Percentiles rank a stretch among this genome's conserved stretches.
These are phyloP conservation scores for Salix suchowensis DNA, from an alignment of 345 rosid species.

Conservation along the genomic window DNA sequence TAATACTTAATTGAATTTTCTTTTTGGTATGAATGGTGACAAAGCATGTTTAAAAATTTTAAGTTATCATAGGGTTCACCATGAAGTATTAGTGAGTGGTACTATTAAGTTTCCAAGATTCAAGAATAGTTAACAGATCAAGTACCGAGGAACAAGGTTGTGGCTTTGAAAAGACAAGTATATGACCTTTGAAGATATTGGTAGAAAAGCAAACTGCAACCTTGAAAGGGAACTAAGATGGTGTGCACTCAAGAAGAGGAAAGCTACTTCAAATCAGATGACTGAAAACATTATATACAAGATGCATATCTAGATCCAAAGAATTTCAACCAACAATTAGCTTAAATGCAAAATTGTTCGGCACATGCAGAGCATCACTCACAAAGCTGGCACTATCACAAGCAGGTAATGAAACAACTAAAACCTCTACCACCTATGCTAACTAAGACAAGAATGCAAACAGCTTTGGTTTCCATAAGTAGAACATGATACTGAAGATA, in stretches of 20 bases:
- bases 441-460: background rate
- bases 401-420: background rate
- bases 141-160: background rate
- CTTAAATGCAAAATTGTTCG: background rate
- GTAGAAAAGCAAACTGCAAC: background rate
- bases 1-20: background rate
- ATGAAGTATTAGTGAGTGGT: background rate
- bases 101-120: background rate
- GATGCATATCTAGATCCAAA: background rate
- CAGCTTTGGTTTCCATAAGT: background rate
- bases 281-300: background rate
- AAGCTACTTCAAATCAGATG: background rate
- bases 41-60: background rate
- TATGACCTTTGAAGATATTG: background rate
- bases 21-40: background rate
- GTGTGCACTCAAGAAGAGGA: background rate
- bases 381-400: background rate
- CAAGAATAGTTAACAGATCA: background rate
- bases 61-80: background rate
- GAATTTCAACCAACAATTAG: background rate
- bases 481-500: background rate
- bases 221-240: background rate
- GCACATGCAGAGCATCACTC: background rate
- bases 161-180: background rate
- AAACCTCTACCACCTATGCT: background rate